Evolutionary conservation across 1,139 yeast genomes (phyloP).

Genomic region (Yamadazyma triangularis): DNA sequence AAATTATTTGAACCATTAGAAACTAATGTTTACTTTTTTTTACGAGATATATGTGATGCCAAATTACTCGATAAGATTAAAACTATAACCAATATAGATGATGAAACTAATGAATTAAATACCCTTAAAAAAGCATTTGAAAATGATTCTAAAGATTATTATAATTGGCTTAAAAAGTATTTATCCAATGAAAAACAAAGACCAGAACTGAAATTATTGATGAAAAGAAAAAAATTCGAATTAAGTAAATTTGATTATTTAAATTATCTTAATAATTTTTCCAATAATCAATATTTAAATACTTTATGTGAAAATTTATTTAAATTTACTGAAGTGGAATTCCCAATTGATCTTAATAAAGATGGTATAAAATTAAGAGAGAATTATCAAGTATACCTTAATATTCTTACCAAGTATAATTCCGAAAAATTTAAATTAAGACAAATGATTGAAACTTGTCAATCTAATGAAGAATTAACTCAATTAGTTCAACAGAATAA

Average conservation of each 20-base stretch:
- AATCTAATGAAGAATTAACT: slow-evolving; percentile 39
- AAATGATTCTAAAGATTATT: slow-evolving; percentile 68
- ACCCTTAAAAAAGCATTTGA: slow-evolving; percentile 55
- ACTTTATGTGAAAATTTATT: slow-evolving; percentile 37
- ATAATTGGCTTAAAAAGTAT: slow-evolving; percentile 69
- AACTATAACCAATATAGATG: slow-evolving; percentile 8
- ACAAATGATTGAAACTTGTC: slow-evolving; percentile 41
- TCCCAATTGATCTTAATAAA: slow-evolving; percentile 17
- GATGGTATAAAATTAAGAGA: slow-evolving; percentile 21
- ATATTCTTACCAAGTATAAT: slow-evolving; percentile 34
- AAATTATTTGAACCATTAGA: slow-evolving; percentile 32
- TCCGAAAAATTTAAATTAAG: slow-evolving; percentile 41
- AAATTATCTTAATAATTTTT: slow-evolving; percentile 55
- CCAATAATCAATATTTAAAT: slow-evolving; percentile 47
- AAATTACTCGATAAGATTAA: slow-evolving; percentile 24
- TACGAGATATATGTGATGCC: slow-evolving; percentile 28
- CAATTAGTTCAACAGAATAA: slow-evolving; percentile 26
- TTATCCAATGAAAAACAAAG: slow-evolving; percentile 61
- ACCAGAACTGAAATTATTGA: slow-evolving; percentile 57
- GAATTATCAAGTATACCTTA: slow-evolving; percentile 30
- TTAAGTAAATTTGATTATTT: slow-evolving; percentile 68
- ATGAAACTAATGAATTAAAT: slow-evolving; percentile 14
- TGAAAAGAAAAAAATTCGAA: slow-evolving; percentile 61
- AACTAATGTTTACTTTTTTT: slow-evolving; percentile 25
- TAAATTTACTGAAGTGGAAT: slow-evolving; percentile 24